Evolutionary conservation across 345 rosid species (phyloP).

Genomic region (Fremontodendron californicum): DNA sequence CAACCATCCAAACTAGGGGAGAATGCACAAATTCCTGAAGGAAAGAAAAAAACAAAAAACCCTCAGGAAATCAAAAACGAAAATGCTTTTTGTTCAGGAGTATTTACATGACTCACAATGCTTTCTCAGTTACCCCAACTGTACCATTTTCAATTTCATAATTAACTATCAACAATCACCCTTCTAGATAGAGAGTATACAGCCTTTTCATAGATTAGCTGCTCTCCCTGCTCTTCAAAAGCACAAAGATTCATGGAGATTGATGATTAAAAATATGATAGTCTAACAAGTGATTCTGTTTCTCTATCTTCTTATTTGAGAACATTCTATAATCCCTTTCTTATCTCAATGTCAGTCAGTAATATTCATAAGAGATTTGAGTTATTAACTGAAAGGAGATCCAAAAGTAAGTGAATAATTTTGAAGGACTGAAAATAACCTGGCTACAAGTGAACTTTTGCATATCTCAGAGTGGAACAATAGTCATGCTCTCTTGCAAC

Average conservation of each 20-base stretch:
- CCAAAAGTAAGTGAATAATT: background rate
- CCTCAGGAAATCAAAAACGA: background rate
- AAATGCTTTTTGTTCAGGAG: background rate
- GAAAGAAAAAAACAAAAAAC: slow-evolving; percentile 9
- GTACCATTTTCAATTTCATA: background rate
- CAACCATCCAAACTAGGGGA: slow-evolving; percentile 79
- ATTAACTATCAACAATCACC: slow-evolving; percentile 2
- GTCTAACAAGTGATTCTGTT: background rate
- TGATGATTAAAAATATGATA: background rate
- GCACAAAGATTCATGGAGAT: background rate
- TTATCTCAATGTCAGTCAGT: background rate
- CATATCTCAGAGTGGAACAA: background rate
- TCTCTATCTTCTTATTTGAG: slow-evolving; percentile 1
- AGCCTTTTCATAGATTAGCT: background rate
- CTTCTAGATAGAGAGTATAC: background rate
- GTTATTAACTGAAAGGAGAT: background rate
- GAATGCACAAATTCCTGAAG: slow-evolving; percentile 78
- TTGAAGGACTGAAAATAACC: slow-evolving; percentile 8
- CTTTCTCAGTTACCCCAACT: background rate
- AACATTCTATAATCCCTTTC: background rate
- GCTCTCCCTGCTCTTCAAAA: background rate
- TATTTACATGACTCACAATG: slow-evolving; percentile 1
- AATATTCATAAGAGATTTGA: background rate
- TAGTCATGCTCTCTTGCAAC: slow-evolving; percentile 10
- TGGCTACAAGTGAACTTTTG: background rate